phyloP scores from a whole-genome alignment of 495 filamentous ascomycete genomes.

The Sabuloglossum arenarium region DNA sequence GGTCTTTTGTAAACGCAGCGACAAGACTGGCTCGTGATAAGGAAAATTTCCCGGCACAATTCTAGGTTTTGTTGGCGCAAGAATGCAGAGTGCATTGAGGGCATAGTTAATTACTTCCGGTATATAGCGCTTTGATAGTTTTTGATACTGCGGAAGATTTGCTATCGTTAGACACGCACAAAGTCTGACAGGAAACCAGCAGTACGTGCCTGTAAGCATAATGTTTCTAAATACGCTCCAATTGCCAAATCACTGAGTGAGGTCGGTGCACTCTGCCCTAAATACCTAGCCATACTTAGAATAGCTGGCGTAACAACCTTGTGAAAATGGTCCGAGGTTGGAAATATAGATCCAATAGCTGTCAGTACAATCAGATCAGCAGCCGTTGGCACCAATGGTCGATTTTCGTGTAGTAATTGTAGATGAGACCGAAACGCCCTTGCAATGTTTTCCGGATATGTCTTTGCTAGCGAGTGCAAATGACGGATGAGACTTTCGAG shows the following conservation, averaged over 20 bases:
- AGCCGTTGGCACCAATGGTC: conserved; percentile 36
- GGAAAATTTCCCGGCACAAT: conserved; percentile 34
- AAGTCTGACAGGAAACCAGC: not conserved
- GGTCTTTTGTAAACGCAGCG: conserved; percentile 25
- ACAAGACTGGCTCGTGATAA: conserved; percentile 30
- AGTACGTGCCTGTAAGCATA: conserved; percentile 21
- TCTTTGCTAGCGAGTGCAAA: conserved; percentile 71
- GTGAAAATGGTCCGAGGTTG: conserved; percentile 93
- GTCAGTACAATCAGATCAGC: conserved; percentile 69
- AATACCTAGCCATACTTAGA: conserved; percentile 56
- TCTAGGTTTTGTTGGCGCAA: conserved; percentile 31
- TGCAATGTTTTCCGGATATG: conserved; percentile 52
- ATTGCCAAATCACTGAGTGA: conserved; percentile 39
- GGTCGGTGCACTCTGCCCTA: conserved; percentile 54
- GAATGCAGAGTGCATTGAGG: conserved; percentile 49
- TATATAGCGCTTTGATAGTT: conserved; percentile 59
- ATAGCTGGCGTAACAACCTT: conserved; percentile 78
- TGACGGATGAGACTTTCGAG: conserved; percentile 54
- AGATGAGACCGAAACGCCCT: conserved; percentile 57
- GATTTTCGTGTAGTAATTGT: conserved; percentile 34
- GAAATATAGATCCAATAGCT: conserved; percentile 66
- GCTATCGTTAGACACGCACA: not conserved
- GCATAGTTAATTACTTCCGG: conserved; percentile 73
- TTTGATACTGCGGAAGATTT: conserved; percentile 46
- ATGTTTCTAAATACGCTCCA: conserved; percentile 57